Evolutionary conservation across 2,329 filamentous ascomycete genomes (phyloP), one percentile per base, ranked within the genome.

Genomic region (Diaporthe eres): DNA sequence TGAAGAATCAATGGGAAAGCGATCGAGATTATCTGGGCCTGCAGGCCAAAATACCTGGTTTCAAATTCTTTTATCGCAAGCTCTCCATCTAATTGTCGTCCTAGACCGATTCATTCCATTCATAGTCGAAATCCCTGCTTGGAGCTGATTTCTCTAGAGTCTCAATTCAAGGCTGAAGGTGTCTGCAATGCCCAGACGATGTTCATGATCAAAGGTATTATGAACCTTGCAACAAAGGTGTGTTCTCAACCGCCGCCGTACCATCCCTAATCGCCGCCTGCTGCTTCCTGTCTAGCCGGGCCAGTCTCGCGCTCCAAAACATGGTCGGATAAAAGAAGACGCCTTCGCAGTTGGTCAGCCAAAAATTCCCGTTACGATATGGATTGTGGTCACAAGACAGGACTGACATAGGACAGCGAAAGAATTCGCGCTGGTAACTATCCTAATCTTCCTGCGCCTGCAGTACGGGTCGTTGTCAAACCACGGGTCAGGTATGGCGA

Each of bases 261-360:
- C 15, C 61, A 47, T 34, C 42, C 8, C 6, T 17, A 49, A 8
- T 10, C 13, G 25, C 42, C n/a, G 25, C 13, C 9, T 49, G 25
- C 42, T n/a, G 61, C 42, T 31, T 34, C 17, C 4, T 49, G 2
- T 28, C 61, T 34, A 1, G 17, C 10, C 61, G 17, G 19, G 42
- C 61, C 25, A 34, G 8, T n/a, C 25, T 47, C 42, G 42, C 25
- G 42, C 61, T 65, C 61, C 61, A 65, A 34, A 65, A 49, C n/a
- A 47, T 10, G 49, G 25, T 31, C 25, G 61, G 61, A 12, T 65
- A 65, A n/a, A 65, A 65, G 61, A 65, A 65, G 42, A 65, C 25
- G 15, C 25, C 61, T 65, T 19, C 7, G 42, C 8, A n/a, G 2
- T n/a, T 8, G 6, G 61, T 49, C 61, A 65, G 61, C 28, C n/a